Evolutionary conservation across 805 yeast species (phyloP).

Genomic region (Saturnispora halmiae): DNA sequence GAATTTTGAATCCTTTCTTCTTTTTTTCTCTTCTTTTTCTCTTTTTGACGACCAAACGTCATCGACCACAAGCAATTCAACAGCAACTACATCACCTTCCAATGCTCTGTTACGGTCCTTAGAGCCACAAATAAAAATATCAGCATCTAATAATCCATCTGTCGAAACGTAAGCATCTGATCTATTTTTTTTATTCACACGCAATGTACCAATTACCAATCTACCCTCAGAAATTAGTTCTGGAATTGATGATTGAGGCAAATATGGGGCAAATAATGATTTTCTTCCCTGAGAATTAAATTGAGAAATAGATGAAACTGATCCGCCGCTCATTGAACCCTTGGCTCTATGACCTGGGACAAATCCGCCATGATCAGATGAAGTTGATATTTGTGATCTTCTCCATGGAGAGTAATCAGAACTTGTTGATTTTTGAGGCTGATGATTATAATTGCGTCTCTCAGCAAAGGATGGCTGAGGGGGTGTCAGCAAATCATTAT

Average conservation of each 20-base stretch:
- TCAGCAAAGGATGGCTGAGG: conserved; percentile 46
- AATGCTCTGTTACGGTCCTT: conserved; percentile 96
- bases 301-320: conserved; percentile 42
- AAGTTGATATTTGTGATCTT: conserved; percentile 29
- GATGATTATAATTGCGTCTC: conserved; percentile 29
- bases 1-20: conserved; percentile 41
- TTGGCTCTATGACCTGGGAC: conserved; percentile 65
- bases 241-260: conserved; percentile 89
- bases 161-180: conserved; percentile 98
- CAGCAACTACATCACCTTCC: conserved; percentile 95
- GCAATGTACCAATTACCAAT: conserved; percentile 80
- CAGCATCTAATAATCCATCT: conserved; percentile 92
- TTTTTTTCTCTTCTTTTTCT: conserved; percentile 94
- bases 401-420: conserved; percentile 59
- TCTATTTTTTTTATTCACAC: conserved; percentile 93
- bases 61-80: conserved; percentile 87
- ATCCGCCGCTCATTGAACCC: conserved; percentile 54
- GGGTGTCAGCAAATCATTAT: conserved; percentile 32
- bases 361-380: conserved; percentile 30
- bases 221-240: conserved; percentile 83
- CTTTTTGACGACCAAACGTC: conserved; percentile 96
- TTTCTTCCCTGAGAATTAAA: conserved; percentile 41
- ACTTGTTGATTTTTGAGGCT: conserved; percentile 30
- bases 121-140: conserved; percentile 94
- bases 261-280: conserved; percentile 89